Percentiles rank a stretch among this genome's conserved stretches.
Conservation (phyloP, 225 moss, liverwort and hornwort species). For the Marchantia paleacea region DNA sequence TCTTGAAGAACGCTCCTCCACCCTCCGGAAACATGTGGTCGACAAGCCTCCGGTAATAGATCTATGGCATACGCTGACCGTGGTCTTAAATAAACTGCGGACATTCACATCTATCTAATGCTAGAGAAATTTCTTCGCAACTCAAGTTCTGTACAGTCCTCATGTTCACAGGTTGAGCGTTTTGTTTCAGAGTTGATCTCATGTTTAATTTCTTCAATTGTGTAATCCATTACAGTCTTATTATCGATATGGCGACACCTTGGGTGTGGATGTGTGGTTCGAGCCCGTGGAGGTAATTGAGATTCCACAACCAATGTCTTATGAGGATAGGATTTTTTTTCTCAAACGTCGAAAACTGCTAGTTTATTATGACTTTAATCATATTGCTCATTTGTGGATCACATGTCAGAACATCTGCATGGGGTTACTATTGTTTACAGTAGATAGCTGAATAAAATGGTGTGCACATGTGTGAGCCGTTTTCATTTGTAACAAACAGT, state of each 20-base stretch:
- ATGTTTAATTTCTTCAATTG: not conserved
- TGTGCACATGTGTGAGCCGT: not conserved
- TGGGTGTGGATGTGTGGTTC: conserved; percentile 95
- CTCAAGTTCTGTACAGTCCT: not conserved
- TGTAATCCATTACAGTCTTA: conserved; percentile 60
- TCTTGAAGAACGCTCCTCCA: conserved; percentile 79
- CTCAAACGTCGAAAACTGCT: not conserved
- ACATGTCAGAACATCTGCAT: not conserved
- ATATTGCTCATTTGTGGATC: not conserved
- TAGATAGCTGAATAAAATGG: not conserved
- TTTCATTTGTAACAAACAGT: not conserved
- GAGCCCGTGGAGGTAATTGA: conserved; percentile 80
- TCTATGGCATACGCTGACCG: not conserved
- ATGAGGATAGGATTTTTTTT: not conserved
- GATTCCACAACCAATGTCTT: not conserved
- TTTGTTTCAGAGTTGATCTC: not conserved
- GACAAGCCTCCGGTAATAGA: conserved; percentile 65
- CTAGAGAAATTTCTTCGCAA: not conserved
- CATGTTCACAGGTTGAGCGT: not conserved
- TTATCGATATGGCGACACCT: conserved; percentile 81
- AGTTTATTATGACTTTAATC: too few species aligned
- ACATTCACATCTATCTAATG: not conserved
- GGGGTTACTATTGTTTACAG: not conserved
- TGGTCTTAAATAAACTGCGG: not conserved
- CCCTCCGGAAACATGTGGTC: conserved; percentile 70